Percentiles rank a stretch among this genome's conserved stretches.
Conservation (phyloP, 345 rosid genomes). For the Brassica rapa region DNA sequence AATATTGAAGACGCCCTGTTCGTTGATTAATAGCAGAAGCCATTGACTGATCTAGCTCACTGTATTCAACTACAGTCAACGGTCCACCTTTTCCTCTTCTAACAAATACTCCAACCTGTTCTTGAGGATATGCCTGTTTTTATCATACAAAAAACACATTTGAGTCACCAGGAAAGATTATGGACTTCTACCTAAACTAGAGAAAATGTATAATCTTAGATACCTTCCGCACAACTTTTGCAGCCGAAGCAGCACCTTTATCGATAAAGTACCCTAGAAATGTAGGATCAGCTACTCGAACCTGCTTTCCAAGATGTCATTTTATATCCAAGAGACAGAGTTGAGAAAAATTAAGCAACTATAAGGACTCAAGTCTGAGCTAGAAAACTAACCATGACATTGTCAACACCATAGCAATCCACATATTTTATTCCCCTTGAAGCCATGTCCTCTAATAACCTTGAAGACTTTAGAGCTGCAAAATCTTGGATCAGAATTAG, state of each 20-base stretch:
- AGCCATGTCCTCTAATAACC: slow-evolving; percentile 87
- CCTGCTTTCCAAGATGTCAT: slow-evolving; percentile 54
- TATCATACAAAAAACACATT: not conserved
- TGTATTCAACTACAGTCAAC: slow-evolving; percentile 91
- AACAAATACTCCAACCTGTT: slow-evolving; percentile 95
- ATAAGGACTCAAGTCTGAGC: slow-evolving; percentile 4
- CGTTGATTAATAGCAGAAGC: slow-evolving; percentile 90
- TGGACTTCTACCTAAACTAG: not conserved
- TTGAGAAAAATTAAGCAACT: not conserved
- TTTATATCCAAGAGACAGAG: not conserved
- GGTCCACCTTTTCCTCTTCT: slow-evolving; percentile 99
- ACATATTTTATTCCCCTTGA: slow-evolving; percentile 80
- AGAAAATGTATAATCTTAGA: not conserved
- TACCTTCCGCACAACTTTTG: slow-evolving; percentile 99
- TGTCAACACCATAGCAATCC: slow-evolving; percentile 97
- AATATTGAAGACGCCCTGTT: slow-evolving; percentile 95
- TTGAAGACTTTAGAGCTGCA: slow-evolving; percentile 81
- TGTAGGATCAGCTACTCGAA: slow-evolving; percentile 95
- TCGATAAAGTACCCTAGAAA: slow-evolving; percentile 94
- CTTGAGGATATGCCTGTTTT: slow-evolving; percentile 91
- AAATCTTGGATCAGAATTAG: slow-evolving; percentile 25
- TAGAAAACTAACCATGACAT: slow-evolving; percentile 66
- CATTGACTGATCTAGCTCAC: slow-evolving; percentile 81
- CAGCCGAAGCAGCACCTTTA: slow-evolving; percentile 91
- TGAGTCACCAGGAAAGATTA: not conserved